These are phyloP conservation scores for Diutina sp. DNA, from an alignment of 1,139 yeast genomes.

Conservation along the genomic window DNA sequence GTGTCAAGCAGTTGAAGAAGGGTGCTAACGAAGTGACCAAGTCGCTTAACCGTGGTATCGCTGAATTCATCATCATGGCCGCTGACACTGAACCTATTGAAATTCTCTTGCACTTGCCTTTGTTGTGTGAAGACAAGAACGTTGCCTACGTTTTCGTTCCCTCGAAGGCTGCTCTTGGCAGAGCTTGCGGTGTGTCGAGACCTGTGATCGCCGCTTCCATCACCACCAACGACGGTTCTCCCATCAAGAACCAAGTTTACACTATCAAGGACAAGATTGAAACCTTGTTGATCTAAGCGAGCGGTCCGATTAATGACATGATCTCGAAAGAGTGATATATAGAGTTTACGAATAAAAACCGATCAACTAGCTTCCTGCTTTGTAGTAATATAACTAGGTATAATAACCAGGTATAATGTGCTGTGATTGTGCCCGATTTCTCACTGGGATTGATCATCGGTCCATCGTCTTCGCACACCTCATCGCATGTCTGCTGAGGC, in stretches of 20 bases:
- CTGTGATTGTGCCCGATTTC: background rate
- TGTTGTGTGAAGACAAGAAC: constrained; percentile 97
- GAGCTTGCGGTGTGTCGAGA: constrained; percentile 99
- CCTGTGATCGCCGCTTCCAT: constrained; percentile 98
- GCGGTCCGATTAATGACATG: background rate
- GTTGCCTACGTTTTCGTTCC: constrained; percentile 98
- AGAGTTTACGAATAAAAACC: constrained; percentile 1
- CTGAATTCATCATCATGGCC: constrained; percentile 99
- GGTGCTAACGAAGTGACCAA: constrained; percentile 99
- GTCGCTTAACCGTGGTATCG: constrained; percentile 98
- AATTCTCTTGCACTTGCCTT: constrained; percentile 93
- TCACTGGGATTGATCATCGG: background rate
- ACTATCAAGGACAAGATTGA: constrained; percentile 98
- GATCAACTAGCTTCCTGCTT: background rate
- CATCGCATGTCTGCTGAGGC: constrained; percentile 33
- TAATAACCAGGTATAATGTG: background rate
- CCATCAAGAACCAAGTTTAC: constrained; percentile 93
- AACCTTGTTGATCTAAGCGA: constrained; percentile 71
- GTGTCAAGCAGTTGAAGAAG: constrained; percentile 96
- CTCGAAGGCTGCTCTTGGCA: constrained; percentile 95
- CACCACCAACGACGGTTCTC: constrained; percentile 96
- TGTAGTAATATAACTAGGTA: background rate
- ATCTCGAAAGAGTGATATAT: constrained; percentile 3
- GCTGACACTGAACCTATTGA: constrained; percentile 99
- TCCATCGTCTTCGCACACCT: background rate